phyloP scores from a whole-genome alignment of 352 stramenopile species.

The Pythium aquatile region DNA sequence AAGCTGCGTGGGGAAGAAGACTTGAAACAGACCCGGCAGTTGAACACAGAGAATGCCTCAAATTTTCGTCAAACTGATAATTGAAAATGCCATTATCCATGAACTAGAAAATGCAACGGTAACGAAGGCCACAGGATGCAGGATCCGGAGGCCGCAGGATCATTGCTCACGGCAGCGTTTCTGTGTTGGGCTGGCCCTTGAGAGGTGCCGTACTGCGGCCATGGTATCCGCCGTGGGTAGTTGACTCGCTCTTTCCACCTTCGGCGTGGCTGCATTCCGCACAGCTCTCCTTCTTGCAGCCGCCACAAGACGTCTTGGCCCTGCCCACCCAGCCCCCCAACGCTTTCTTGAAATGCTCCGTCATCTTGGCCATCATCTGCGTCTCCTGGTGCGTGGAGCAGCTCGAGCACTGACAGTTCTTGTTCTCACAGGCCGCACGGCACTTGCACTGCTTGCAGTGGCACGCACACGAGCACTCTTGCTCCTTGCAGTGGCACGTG shows the following conservation, averaged over 20 bases:
- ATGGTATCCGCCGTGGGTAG: slow-evolving; percentile 2
- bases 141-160: background rate
- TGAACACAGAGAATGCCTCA: background rate
- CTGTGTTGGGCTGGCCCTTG: slow-evolving; percentile 19
- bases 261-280: background rate
- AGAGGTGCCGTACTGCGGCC: slow-evolving; percentile 20
- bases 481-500: slow-evolving; percentile 34
- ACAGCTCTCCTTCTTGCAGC: slow-evolving; percentile 9
- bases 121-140: background rate
- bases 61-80: background rate
- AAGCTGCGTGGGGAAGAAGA: background rate
- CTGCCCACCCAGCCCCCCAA: slow-evolving; percentile 1
- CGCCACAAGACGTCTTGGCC: slow-evolving; percentile 9
- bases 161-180: slow-evolving; percentile 12
- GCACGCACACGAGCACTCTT: slow-evolving; percentile 34
- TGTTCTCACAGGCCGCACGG: slow-evolving; percentile 8
- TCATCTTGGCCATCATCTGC: slow-evolving; percentile 6
- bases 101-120: background rate
- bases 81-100: too few species aligned
- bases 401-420: slow-evolving; percentile 36
- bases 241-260: background rate
- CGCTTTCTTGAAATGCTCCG: slow-evolving; percentile 23
- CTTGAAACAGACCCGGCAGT: background rate
- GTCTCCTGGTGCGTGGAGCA: slow-evolving; percentile 22
- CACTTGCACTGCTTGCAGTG: slow-evolving; percentile 36